Evolutionary conservation across 352 stramenopile genomes (phyloP).

Genomic region (Phytophthora boehmeriae): DNA sequence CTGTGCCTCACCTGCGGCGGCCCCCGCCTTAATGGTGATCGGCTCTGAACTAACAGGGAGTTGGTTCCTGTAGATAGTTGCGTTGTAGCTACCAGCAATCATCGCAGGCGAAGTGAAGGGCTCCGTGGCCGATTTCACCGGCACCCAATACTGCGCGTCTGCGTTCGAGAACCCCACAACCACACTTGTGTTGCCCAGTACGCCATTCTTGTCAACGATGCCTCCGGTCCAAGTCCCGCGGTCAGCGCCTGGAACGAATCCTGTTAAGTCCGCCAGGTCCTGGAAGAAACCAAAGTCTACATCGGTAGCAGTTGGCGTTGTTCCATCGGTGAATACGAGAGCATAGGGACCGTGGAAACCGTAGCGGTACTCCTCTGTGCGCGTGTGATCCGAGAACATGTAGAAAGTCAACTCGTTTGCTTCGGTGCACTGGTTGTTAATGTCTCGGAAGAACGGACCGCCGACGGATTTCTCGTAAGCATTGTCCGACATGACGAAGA

Average conservation of each 20-base stretch:
- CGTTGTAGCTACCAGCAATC: conserved; percentile 52
- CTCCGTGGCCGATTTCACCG: conserved; percentile 18
- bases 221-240: conserved; percentile 41
- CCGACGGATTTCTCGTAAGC: conserved; percentile 56
- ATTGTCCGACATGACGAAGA: conserved; percentile 54
- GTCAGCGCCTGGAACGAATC: conserved; percentile 39
- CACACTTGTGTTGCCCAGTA: conserved; percentile 32
- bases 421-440: conserved; percentile 62
- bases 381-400: conserved; percentile 69
- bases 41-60: conserved; percentile 43
- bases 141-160: conserved; percentile 56
- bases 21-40: conserved; percentile 29
- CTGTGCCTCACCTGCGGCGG: conserved; percentile 10
- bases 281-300: conserved; percentile 63
- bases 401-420: conserved; percentile 63
- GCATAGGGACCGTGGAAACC: conserved; percentile 62
- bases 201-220: conserved; percentile 36
- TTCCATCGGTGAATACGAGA: conserved; percentile 50
- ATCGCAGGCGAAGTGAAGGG: conserved; percentile 52
- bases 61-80: conserved; percentile 63
- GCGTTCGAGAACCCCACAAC: conserved; percentile 51
- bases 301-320: conserved; percentile 20
- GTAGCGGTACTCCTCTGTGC: conserved; percentile 54
- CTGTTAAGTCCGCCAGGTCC: conserved; percentile 34
- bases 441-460: conserved; percentile 61